Evolutionary conservation across 2,329 filamentous ascomycete species (phyloP), one percentile per base, ranked within the genome.

Genomic region (Alternaria viburni): DNA sequence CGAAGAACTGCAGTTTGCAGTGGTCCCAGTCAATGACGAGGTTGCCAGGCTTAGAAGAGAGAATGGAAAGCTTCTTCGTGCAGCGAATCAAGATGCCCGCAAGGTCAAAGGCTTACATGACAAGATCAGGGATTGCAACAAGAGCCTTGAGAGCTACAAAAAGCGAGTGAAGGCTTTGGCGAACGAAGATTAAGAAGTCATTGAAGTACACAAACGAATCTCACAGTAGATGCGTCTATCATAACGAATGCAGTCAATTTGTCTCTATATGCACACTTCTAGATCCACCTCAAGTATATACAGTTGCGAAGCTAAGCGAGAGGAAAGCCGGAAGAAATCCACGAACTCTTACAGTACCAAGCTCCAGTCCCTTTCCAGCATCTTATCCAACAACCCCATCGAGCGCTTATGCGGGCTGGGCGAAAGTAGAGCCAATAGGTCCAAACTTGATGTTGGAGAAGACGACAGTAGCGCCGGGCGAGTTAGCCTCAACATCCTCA

Each of bases 391-490:
- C 45, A 45, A 6, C 15, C 10, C 13, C 23, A 15, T 32, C 25
- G 56, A 41, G n/a, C 52, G 63, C 68, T 62, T 77, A 76, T 54
- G 71, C 57, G 55, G 76, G 73, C 68, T 74, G 65, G 55, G 70
- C 67, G 64, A 79, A 81, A 23, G 79, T 81, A 17, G 79, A 80
- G 59, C 76, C 77, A 64, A 81, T 78, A 21, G 78, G 75, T 9
- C 79, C 79, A 55, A 80, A 79, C 70, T 74, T 77, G 72, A 81
- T 81, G 76, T 81, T 80, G 64, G 73, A 77, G 73, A 74, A 81
- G 69, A 76, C 68, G 55, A 81, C 79, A 15, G 72, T 74, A 12
- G 77, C 70, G 55, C 70, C 75, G 19, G 77, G 74, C 19, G 64
- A 68, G 61, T 79, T 72, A n/a, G 70, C 50, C 74, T 81, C 79